Base-by-base conservation (phyloP, 768 basidiomycete genomes). In the Erythrobasidium yunnanense region DNA sequence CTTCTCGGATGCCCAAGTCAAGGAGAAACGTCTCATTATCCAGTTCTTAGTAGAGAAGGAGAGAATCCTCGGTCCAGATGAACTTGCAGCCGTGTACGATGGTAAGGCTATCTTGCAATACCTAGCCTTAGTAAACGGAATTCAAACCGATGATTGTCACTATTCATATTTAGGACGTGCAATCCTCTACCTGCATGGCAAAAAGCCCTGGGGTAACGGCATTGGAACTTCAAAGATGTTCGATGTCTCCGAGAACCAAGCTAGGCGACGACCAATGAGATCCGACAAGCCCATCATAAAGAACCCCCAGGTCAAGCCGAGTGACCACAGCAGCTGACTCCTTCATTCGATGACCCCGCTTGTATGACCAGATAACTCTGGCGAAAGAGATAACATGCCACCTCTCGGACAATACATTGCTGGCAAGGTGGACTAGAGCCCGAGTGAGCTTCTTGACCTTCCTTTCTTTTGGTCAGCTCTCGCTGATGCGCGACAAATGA, bases 151-250 rank as follows among this genome's bases (percentile, higher is more conserved):
- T 42, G 38, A 42, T 42, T 42, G n/a, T 42, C 38, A 11, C 50
- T 27, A 22, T 27, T 25, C 35, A n/a, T 30, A 23, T 62, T 38
- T 34, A 63, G 60, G 60, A 8, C 42, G 33, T 20, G 49, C 45
- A 4, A 63, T 50, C 47, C 32, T 63, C 30, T 63, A 63, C 23
- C 49, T 63, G 4, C 60, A 46, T 51, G 60, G 60, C 45, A 58
- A 4, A 58, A 13, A 51, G 32, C 60, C 13, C 8, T 51, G 11
- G 60, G 47, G 2, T n/a, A n/a, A n/a, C n/a, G n/a, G n/a, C n/a
- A n/a, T n/a, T n/a, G n/a, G n/a, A n/a, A n/a, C n/a, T n/a, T 49
- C 60, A 6, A 18, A 45, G 11, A 63, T 49, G 5, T 20, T 33
- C 6, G 32, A 63, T 17, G 46, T 63, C 60, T 49, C 20, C 18